Conservation (phyloP, 2,329 filamentous ascomycete species). For the Phialemoniopsis sp. region DNA sequence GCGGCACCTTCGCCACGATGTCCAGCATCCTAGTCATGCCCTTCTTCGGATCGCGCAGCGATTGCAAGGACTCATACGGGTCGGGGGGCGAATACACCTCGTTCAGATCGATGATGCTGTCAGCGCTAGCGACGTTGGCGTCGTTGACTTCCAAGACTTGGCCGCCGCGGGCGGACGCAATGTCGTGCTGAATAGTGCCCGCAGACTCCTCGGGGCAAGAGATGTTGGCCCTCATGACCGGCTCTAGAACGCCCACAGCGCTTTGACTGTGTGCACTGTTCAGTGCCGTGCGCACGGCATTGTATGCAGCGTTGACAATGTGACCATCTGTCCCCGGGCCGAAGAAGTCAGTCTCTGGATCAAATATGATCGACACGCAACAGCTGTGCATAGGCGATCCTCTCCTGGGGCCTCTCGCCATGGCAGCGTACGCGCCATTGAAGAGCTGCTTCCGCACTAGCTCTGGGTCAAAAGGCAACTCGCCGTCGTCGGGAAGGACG, state of each 20-base stretch:
- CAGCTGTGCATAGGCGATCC: conserved; percentile 77
- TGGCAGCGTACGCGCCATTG: conserved; percentile 77
- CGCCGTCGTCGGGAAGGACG: conserved; percentile 43
- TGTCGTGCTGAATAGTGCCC: conserved; percentile 77
- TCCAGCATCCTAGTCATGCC: conserved; percentile 47
- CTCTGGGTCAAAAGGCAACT: conserved; percentile 44
- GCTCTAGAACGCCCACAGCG: conserved; percentile 74
- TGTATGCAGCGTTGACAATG: conserved; percentile 58
- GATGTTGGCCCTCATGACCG: conserved; percentile 88
- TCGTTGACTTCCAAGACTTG: conserved; percentile 65
- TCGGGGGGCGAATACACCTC: conserved; percentile 86
- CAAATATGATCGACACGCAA: conserved; percentile 64
- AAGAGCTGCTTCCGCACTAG: conserved; percentile 57
- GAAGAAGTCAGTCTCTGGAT: conserved; percentile 61
- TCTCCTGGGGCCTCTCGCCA: conserved; percentile 79
- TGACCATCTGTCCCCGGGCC: conserved; percentile 63
- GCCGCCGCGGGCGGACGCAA: conserved; percentile 70
- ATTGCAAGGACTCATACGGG: conserved; percentile 65
- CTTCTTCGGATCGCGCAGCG: conserved; percentile 42
- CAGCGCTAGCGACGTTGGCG: conserved; percentile 22
- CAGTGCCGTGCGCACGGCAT: conserved; percentile 66
- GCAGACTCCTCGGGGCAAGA: conserved; percentile 78
- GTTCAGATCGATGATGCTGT: conserved; percentile 55
- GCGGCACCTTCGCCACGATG: conserved; percentile 81
- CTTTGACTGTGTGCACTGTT: conserved; percentile 46